Percentiles rank a stretch among this genome's conserved stretches.
These are phyloP conservation scores for Cinnamomum chago DNA, from an alignment of 164 flowering plant genomes.

Conservation along the genomic window DNA sequence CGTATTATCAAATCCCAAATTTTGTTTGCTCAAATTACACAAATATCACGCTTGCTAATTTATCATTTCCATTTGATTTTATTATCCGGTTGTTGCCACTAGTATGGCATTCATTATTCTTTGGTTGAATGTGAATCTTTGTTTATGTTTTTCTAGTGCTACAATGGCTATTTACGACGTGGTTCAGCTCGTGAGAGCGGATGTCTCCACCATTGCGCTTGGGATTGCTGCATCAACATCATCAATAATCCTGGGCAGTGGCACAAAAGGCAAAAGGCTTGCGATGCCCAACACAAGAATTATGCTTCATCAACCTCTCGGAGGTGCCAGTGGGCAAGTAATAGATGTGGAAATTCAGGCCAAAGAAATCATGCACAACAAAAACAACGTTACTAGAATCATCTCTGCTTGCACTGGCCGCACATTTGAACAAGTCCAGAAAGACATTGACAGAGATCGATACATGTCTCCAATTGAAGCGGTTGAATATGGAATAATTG, in stretches of 20 bases:
- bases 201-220: constrained; percentile 89
- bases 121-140: not conserved
- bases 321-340: constrained; percentile 86
- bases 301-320: constrained; percentile 92
- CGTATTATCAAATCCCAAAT: too few species aligned
- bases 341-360: constrained; percentile 88
- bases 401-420: constrained; percentile 66
- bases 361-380: constrained; percentile 68
- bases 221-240: constrained; percentile 95
- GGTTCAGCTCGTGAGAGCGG: constrained; percentile 84
- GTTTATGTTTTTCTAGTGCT: constrained; percentile 40
- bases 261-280: constrained; percentile 91
- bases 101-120: not conserved
- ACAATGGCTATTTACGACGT: constrained; percentile 94
- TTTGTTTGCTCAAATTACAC: too few species aligned
- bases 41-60: too few species aligned
- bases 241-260: constrained; percentile 84
- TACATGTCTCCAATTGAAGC: constrained; percentile 97
- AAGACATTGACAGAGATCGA: constrained; percentile 87
- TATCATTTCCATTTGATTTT: too few species aligned
- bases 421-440: constrained; percentile 65
- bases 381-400: constrained; percentile 59
- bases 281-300: constrained; percentile 96
- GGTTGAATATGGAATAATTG: constrained; percentile 83
- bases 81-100: not conserved